A percentile compares a stretch with the other conserved stretches of the same genome.
Conservation (phyloP, 139 green algal genomes). For the Volvox reticuliferus region DNA sequence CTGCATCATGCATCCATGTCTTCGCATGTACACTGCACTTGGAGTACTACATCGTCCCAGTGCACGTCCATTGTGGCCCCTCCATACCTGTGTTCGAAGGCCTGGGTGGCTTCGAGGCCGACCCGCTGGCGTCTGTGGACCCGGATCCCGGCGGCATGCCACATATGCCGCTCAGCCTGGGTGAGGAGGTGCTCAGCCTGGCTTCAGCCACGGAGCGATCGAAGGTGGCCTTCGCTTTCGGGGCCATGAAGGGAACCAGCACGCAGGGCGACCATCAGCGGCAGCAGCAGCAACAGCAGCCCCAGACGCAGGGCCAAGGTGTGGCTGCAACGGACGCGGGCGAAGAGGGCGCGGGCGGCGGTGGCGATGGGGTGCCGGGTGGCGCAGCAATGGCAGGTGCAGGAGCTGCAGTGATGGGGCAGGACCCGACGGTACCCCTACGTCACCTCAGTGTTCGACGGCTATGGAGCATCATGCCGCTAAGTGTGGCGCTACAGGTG, state of each 20-base stretch:
- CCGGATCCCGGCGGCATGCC: background rate
- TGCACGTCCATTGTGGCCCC: too few relatives aligned
- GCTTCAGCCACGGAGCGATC: background rate
- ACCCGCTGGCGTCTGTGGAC: conserved; percentile 21
- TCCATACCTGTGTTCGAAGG: background rate
- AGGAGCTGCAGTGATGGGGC: background rate
- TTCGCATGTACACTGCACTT: too few relatives aligned
- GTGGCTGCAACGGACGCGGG: background rate
- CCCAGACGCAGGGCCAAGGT: background rate
- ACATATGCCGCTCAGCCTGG: conserved; percentile 7
- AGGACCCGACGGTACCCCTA: background rate
- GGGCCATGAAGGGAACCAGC: conserved; percentile 7
- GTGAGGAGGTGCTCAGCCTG: conserved; percentile 23
- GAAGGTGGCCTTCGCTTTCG: conserved; percentile 28
- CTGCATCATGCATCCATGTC: too few relatives aligned
- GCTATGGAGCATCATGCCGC: conserved; percentile 65
- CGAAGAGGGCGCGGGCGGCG: background rate
- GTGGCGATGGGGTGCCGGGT: background rate
- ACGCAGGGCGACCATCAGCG: background rate
- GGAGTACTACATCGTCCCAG: too few relatives aligned
- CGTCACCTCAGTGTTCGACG: conserved; percentile 50
- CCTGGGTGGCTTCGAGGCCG: conserved; percentile 28
- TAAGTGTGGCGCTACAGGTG: conserved; percentile 61
- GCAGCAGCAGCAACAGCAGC: background rate
- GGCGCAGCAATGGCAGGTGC: background rate